Evolutionary conservation across 306 rosid species (phyloP).

Genomic region (Trifolium subterraneum): DNA sequence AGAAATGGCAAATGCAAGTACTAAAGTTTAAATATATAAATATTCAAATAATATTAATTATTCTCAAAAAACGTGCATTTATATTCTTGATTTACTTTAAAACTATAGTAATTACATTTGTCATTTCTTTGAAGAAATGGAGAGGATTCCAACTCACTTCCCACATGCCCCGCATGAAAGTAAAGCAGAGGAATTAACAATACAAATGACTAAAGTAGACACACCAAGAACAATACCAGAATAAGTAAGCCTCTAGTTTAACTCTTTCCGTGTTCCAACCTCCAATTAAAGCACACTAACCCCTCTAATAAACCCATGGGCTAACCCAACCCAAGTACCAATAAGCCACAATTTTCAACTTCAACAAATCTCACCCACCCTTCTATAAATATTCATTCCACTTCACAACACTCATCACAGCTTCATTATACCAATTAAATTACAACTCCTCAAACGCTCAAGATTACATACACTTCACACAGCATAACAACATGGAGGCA

Average conservation of each 20-base stretch:
- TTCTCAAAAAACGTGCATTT: too few relatives aligned
- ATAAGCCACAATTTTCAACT: constrained; percentile 32
- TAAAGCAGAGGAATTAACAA: neutral
- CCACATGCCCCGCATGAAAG: neutral
- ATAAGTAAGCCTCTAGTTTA: constrained; percentile 54
- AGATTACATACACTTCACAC: neutral
- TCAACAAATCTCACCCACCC: constrained; percentile 16
- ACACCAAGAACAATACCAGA: constrained; percentile 33
- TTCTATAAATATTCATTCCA: constrained; percentile 50
- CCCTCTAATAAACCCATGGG: constrained; percentile 57
- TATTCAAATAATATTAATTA: too few relatives aligned
- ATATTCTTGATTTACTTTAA: too few relatives aligned
- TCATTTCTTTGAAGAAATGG: too few relatives aligned
- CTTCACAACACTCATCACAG: constrained; percentile 6
- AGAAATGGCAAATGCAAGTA: too few relatives aligned
- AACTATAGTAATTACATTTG: too few relatives aligned
- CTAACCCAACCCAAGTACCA: constrained; percentile 63
- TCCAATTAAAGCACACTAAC: constrained; percentile 29
- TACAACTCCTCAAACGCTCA: neutral
- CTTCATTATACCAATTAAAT: constrained; percentile 15
- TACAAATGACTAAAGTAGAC: neutral
- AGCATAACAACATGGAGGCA: constrained; percentile 64
- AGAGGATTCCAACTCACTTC: too few relatives aligned
- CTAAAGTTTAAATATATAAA: too few relatives aligned
- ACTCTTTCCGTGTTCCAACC: constrained; percentile 44